Conservation (phyloP, 2,329 filamentous ascomycete genomes). For the Leptographium procerum region DNA sequence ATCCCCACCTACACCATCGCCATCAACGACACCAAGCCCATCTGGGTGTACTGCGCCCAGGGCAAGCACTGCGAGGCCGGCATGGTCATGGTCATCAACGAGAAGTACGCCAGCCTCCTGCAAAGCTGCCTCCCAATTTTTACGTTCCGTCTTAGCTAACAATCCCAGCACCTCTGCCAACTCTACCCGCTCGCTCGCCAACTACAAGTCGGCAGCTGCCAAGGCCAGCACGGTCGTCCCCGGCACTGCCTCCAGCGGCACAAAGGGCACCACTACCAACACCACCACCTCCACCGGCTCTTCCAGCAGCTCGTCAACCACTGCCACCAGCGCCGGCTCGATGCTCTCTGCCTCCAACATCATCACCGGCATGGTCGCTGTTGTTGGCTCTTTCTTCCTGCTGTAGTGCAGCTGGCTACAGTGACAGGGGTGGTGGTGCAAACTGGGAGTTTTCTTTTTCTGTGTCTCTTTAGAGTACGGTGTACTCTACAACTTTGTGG, state of each 20-base stretch:
- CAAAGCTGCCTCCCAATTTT: not conserved
- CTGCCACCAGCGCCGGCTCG: slow-evolving; percentile 15
- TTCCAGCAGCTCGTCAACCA: slow-evolving; percentile 11
- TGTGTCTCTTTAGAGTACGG: not conserved
- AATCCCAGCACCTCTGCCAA: slow-evolving; percentile 35
- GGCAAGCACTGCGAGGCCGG: slow-evolving; percentile 61
- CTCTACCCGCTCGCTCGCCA: slow-evolving; percentile 36
- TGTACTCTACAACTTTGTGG: not conserved
- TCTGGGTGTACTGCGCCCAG: slow-evolving; percentile 74
- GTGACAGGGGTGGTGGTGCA: not conserved
- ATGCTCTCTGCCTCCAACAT: slow-evolving; percentile 28
- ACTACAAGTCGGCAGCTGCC: slow-evolving; percentile 32
- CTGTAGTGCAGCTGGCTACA: slow-evolving; percentile 22
- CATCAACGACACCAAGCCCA: slow-evolving; percentile 56
- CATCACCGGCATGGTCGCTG: slow-evolving; percentile 29
- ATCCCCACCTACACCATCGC: slow-evolving; percentile 60
- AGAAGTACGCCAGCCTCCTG: slow-evolving; percentile 40
- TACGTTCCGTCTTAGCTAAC: not conserved
- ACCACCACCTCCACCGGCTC: slow-evolving; percentile 3
- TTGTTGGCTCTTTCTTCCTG: slow-evolving; percentile 30
- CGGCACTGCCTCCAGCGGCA: slow-evolving; percentile 12
- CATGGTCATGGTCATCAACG: slow-evolving; percentile 69
- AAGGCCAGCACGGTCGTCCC: slow-evolving; percentile 27
- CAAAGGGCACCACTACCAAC: slow-evolving; percentile 8
- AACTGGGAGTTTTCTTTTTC: not conserved